phyloP scores from a whole-genome alignment of 495 filamentous ascomycete species.

The Hypomontagnella monticulosa region DNA sequence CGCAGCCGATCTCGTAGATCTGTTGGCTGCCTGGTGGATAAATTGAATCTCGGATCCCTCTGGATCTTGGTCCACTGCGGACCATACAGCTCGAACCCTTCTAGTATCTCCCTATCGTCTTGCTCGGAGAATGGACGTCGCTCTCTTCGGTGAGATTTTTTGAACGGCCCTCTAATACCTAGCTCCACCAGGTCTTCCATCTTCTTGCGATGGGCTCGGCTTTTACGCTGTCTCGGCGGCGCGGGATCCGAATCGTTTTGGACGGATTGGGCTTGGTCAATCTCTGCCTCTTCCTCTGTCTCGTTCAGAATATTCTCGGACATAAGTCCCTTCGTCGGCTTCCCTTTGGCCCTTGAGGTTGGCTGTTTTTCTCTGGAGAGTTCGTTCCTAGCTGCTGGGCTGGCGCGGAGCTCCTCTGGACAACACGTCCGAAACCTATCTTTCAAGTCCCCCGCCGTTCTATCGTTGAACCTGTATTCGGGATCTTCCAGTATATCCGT shows the following conservation, averaged over 20 bases:
- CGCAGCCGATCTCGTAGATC: conserved; percentile 86
- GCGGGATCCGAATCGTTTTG: conserved; percentile 41
- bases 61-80: conserved; percentile 84
- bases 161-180: conserved; percentile 64
- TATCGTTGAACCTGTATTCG: conserved; percentile 76
- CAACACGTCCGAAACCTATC: conserved; percentile 85
- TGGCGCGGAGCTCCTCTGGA: conserved; percentile 63
- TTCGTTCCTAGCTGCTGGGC: conserved; percentile 30
- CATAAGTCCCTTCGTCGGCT: conserved; percentile 49
- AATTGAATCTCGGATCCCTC: conserved; percentile 71
- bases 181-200: conserved; percentile 64
- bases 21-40: conserved; percentile 74
- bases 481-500: conserved; percentile 81
- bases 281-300: conserved; percentile 44
- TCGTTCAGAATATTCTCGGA: conserved; percentile 61
- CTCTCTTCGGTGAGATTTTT: conserved; percentile 62
- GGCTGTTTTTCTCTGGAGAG: conserved; percentile 25
- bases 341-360: conserved; percentile 35
- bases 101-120: conserved; percentile 80
- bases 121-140: conserved; percentile 73
- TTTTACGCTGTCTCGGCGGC: conserved; percentile 53
- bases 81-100: conserved; percentile 78
- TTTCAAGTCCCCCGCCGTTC: conserved; percentile 84
- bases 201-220: conserved; percentile 63
- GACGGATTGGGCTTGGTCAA: conserved; percentile 34